Base-by-base conservation (phyloP, 2,329 filamentous ascomycete species). In the Neurospora sp. region DNA sequence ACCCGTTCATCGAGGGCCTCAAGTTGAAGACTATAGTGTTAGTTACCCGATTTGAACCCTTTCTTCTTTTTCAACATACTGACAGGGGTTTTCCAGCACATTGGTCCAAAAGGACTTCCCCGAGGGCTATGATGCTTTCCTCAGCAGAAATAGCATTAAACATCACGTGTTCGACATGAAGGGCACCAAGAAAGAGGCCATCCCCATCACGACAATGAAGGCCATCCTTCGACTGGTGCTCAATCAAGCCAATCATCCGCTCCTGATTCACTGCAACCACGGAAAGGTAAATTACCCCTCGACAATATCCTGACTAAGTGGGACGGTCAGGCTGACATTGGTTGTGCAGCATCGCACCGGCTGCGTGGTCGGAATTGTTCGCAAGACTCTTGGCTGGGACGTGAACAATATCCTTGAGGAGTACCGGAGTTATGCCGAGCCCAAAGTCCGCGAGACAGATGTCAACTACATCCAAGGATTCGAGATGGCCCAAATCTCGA, bases 241-340 rank as follows among this genome's bases (percentile, higher is more conserved):
- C 68, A 87, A 96, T 76, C 85, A 85, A 67, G 80, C 84, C 40
- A 93, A 96, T 72, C 89, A 96, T 74, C 94, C 94, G 0, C 80
- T 97, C 11, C 84, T 97, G 46, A 86, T 97, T 66, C 94, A 97
- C 79, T 97, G 94, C 85, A 97, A 97, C 78, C 94, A 97, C 75
- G 94, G 94, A 77, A 96, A 90, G 81, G 87, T 89, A 80, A 73
- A 81, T 75, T 69, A 17, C 8, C 28, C 33, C 17, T 65, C 28
- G 8, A 19, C 11, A 17, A 17, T 46, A 15, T 12, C 11, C 65
- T 39, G 39, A 4, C 23, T 19, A 37, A 3, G 40, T 39, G 38
- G 66, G 23, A 5, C 12, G 5, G 11, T 36, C 19, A 62, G 41
- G 36, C 69, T 71, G 66, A 70, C 41, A 3, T 40, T 52, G 12